Percentiles rank a stretch among this genome's conserved stretches.
Evolutionary conservation across 164 flowering plant species (phyloP).

Genomic region (Chloranthus sessilifolius): DNA sequence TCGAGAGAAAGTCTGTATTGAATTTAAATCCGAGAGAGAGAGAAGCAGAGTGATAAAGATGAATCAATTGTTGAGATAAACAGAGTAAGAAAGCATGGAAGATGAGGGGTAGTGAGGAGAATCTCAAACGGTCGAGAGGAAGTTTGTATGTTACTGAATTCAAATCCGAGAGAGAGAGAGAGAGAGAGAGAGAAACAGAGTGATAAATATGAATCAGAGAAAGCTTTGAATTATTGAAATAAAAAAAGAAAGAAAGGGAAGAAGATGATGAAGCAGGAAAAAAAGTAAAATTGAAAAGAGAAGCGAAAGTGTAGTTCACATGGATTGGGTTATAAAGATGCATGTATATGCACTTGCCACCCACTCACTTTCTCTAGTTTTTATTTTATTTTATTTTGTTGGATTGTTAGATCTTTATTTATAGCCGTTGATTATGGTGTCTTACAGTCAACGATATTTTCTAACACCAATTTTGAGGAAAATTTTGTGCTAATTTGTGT

Average conservation of each 20-base stretch:
- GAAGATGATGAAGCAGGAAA: neutral
- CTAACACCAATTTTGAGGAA: too few relatives aligned
- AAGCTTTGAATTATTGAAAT: constrained; percentile 3
- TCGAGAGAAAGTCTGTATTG: neutral
- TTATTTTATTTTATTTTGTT: neutral
- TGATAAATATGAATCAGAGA: neutral
- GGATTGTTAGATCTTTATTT: neutral
- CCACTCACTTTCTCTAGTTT: constrained; percentile 3
- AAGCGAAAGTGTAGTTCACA: neutral
- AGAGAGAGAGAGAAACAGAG: neutral
- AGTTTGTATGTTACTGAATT: neutral
- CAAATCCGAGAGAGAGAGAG: neutral
- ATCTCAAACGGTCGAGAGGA: neutral
- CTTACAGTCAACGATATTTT: too few relatives aligned
- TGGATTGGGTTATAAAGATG: neutral
- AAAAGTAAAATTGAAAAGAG: neutral
- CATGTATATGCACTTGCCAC: constrained; percentile 1
- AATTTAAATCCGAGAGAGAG: neutral
- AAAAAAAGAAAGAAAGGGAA: neutral
- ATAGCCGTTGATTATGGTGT: too few relatives aligned
- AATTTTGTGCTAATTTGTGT: too few relatives aligned
- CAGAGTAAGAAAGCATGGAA: neutral
- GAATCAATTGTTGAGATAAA: neutral
- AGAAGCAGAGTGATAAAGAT: neutral
- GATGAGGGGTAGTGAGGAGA: neutral